Evolutionary conservation across 2,329 filamentous ascomycete species (phyloP).

Genomic region (Cercospora sesami): DNA sequence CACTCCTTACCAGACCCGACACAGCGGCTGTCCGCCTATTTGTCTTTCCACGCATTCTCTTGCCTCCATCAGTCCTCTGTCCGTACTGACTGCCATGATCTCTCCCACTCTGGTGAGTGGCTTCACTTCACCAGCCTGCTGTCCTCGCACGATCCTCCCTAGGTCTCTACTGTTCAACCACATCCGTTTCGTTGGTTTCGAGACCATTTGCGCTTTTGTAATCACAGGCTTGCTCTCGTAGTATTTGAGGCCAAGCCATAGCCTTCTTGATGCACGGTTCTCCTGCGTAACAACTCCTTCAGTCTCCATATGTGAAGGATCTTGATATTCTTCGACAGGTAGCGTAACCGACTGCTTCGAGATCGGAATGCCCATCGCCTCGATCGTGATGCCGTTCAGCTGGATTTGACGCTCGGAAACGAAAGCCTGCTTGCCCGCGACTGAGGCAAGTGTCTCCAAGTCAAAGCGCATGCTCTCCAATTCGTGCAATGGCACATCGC

Average conservation of each 20-base stretch:
- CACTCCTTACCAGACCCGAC: constrained; percentile 57
- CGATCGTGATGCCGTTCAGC: constrained; percentile 34
- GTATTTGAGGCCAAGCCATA: constrained; percentile 93
- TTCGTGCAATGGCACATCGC: constrained; percentile 19
- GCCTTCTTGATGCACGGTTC: constrained; percentile 71
- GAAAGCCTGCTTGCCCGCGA: constrained; percentile 22
- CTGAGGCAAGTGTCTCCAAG: constrained; percentile 17
- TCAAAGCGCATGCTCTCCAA: constrained; percentile 25
- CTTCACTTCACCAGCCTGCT: constrained; percentile 64
- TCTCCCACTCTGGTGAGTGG: constrained; percentile 76
- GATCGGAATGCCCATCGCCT: constrained; percentile 36
- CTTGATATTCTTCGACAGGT: constrained; percentile 27
- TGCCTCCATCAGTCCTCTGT: constrained; percentile 74
- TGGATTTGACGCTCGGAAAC: constrained; percentile 31
- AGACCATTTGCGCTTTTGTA: constrained; percentile 64
- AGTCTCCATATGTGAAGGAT: constrained; percentile 34
- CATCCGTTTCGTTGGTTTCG: constrained; percentile 72
- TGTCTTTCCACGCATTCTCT: constrained; percentile 79
- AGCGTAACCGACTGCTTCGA: constrained; percentile 34
- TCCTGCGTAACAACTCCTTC: constrained; percentile 39
- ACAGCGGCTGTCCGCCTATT: constrained; percentile 77
- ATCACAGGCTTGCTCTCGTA: constrained; percentile 80
- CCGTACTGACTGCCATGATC: constrained; percentile 76
- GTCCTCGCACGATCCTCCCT: constrained; percentile 66
- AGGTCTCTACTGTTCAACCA: constrained; percentile 65